Percentiles rank a stretch among this genome's conserved stretches.
Conservation (phyloP, 352 stramenopile species). For the Peronospora farinosa region DNA sequence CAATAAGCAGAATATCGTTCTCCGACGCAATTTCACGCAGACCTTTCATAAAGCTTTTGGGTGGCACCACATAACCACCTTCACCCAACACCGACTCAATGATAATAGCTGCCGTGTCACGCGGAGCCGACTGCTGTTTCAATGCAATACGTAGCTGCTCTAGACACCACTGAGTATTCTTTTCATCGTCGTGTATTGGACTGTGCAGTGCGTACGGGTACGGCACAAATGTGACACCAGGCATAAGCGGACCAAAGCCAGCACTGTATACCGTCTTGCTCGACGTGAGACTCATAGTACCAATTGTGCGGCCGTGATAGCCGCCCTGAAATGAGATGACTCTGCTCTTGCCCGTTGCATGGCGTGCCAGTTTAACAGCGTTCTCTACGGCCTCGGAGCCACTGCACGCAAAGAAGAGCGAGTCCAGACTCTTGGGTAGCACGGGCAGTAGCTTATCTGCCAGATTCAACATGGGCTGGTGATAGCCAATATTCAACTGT, state of each 20-base stretch:
- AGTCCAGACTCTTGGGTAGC: slow-evolving; percentile 77
- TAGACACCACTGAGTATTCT: slow-evolving; percentile 67
- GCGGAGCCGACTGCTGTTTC: slow-evolving; percentile 86
- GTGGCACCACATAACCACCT: slow-evolving; percentile 87
- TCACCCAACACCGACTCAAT: slow-evolving; percentile 90
- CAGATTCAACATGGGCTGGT: slow-evolving; percentile 89
- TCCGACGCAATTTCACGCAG: slow-evolving; percentile 87
- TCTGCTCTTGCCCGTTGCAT: slow-evolving; percentile 84
- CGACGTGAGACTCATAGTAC: slow-evolving; percentile 89
- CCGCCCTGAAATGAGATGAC: slow-evolving; percentile 90
- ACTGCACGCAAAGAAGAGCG: slow-evolving; percentile 87
- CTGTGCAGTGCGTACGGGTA: slow-evolving; percentile 87
- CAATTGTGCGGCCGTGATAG: slow-evolving; percentile 89
- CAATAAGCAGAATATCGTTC: slow-evolving; percentile 90
- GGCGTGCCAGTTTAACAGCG: slow-evolving; percentile 88
- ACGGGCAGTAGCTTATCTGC: slow-evolving; percentile 71
- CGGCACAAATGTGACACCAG: slow-evolving; percentile 73
- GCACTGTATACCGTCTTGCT: slow-evolving; percentile 87
- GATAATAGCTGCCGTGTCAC: slow-evolving; percentile 86
- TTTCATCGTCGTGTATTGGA: slow-evolving; percentile 72
- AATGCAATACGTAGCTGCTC: slow-evolving; percentile 81
- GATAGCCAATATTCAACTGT: slow-evolving; percentile 91
- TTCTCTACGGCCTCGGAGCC: slow-evolving; percentile 92
- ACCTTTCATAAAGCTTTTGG: slow-evolving; percentile 89
- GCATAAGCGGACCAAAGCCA: slow-evolving; percentile 81